Evolutionary conservation across 2,329 filamentous ascomycete genomes (phyloP).

Genomic region (Colletotrichum higginsianum): DNA sequence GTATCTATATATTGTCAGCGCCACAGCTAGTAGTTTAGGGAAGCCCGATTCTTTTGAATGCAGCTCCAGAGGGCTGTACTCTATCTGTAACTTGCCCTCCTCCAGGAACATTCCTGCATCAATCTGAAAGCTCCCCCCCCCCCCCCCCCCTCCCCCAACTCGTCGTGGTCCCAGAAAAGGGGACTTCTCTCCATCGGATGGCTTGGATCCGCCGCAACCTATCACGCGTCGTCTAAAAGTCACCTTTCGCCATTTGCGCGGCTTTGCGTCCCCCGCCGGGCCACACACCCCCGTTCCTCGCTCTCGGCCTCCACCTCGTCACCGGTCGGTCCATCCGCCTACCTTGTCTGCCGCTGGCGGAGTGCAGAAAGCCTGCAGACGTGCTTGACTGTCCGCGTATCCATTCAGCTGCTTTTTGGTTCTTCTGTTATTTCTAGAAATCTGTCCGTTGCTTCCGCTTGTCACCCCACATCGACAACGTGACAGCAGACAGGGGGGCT

Average conservation of each 20-base stretch:
- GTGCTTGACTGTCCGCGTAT: neutral
- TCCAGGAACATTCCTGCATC: constrained; percentile 1
- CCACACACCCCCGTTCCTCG: neutral
- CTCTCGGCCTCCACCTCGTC: constrained; percentile 33
- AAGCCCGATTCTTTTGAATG: constrained; percentile 1
- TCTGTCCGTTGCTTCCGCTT: neutral
- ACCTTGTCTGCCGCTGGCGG: constrained; percentile 5
- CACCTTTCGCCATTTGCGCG: constrained; percentile 16
- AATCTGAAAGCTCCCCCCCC: too few relatives aligned
- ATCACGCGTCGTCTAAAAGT: constrained; percentile 39
- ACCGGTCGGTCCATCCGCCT: constrained; percentile 4
- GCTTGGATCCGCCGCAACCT: constrained; percentile 37
- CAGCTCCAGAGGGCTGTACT: neutral
- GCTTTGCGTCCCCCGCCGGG: constrained; percentile 6
- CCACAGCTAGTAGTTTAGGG: neutral
- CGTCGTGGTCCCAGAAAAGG: constrained; percentile 19
- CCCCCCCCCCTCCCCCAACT: neutral
- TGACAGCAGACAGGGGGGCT: neutral
- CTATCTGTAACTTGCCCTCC: constrained; percentile 23
- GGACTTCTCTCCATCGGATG: constrained; percentile 19
- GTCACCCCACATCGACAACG: constrained; percentile 22
- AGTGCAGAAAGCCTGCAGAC: neutral
- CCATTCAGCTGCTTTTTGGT: constrained; percentile 4
- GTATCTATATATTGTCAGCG: too few relatives aligned
- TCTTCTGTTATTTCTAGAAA: neutral